Conservation (phyloP, 495 filamentous ascomycete species). For the Penicillium coffeae region DNA sequence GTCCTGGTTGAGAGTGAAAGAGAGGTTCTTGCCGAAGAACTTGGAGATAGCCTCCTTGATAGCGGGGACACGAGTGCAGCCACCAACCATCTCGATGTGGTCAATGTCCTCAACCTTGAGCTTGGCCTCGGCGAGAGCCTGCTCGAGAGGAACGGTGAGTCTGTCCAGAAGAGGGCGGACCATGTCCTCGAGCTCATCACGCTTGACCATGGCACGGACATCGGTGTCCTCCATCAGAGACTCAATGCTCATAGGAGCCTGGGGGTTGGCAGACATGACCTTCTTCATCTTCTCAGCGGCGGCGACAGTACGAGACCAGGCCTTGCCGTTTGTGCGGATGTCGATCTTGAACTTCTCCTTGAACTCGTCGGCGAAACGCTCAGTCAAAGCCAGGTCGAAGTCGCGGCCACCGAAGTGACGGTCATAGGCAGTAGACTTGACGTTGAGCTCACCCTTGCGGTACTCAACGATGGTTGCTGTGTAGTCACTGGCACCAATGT, state of each 20-base stretch:
- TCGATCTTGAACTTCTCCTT: slow-evolving; percentile 89
- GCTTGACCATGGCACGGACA: slow-evolving; percentile 82
- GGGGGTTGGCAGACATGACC: slow-evolving; percentile 91
- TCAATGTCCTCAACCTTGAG: slow-evolving; percentile 90
- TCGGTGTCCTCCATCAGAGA: slow-evolving; percentile 98
- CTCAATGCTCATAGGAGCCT: slow-evolving; percentile 95
- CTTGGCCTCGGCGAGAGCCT: slow-evolving; percentile 88
- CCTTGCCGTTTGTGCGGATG: slow-evolving; percentile 85
- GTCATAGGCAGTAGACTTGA: slow-evolving; percentile 90
- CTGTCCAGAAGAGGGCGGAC: slow-evolving; percentile 80
- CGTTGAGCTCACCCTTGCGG: slow-evolving; percentile 91
- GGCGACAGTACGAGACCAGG: slow-evolving; percentile 75
- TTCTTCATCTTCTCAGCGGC: slow-evolving; percentile 98
- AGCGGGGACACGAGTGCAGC: slow-evolving; percentile 88
- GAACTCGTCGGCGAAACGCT: slow-evolving; percentile 94
- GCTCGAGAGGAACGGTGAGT: slow-evolving; percentile 70
- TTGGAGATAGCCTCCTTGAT: slow-evolving; percentile 85
- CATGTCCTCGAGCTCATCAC: slow-evolving; percentile 90
- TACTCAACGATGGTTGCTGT: slow-evolving; percentile 93
- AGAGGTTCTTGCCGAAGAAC: slow-evolving; percentile 89
- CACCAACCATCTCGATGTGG: slow-evolving; percentile 88
- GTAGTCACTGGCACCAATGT: slow-evolving; percentile 96
- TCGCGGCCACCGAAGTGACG: slow-evolving; percentile 96
- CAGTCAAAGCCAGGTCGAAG: slow-evolving; percentile 90
- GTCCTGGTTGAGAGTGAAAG: slow-evolving; percentile 97